phyloP scores from a whole-genome alignment of 2,329 filamentous ascomycete genomes.

The Tolypocladium endophyticum region DNA sequence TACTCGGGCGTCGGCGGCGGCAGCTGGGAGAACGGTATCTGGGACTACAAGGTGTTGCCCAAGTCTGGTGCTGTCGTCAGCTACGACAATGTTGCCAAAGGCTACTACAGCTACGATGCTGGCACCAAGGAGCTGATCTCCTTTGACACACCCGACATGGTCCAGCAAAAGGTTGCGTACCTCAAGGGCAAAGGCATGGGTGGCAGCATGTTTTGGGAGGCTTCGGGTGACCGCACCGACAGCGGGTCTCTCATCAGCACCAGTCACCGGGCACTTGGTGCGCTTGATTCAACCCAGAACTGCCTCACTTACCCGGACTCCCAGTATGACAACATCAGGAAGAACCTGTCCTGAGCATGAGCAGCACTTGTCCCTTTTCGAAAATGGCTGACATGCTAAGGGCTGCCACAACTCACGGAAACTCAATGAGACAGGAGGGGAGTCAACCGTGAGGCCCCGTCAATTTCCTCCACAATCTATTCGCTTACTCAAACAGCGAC shows the following conservation, averaged over 20 bases:
- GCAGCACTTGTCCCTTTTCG: not conserved
- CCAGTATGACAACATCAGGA: slow-evolving; percentile 43
- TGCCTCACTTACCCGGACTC: slow-evolving; percentile 40
- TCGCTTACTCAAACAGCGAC: not conserved
- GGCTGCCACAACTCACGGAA: not conserved
- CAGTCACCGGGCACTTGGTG: slow-evolving; percentile 26
- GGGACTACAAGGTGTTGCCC: slow-evolving; percentile 74
- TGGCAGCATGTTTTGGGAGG: slow-evolving; percentile 83
- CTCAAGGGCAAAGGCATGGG: slow-evolving; percentile 53
- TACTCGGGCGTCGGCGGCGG: slow-evolving; percentile 57
- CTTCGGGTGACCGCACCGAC: slow-evolving; percentile 53
- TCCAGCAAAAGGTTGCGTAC: slow-evolving; percentile 53
- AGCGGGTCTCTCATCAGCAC: slow-evolving; percentile 49
- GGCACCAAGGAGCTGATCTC: slow-evolving; percentile 52
- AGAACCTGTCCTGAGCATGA: slow-evolving; percentile 10
- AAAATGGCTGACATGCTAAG: not conserved
- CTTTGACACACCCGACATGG: slow-evolving; percentile 56
- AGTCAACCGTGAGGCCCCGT: not conserved
- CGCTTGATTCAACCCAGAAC: slow-evolving; percentile 37
- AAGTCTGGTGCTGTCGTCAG: slow-evolving; percentile 44
- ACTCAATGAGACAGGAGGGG: not conserved
- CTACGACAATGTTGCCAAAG: slow-evolving; percentile 47
- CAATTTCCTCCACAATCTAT: not conserved
- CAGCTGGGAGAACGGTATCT: slow-evolving; percentile 63
- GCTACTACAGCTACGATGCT: slow-evolving; percentile 62